Percentiles rank a stretch among this genome's conserved stretches.
Conservation (phyloP, 192 early-diverging fungal species). For the Mortierella claussenii region DNA sequence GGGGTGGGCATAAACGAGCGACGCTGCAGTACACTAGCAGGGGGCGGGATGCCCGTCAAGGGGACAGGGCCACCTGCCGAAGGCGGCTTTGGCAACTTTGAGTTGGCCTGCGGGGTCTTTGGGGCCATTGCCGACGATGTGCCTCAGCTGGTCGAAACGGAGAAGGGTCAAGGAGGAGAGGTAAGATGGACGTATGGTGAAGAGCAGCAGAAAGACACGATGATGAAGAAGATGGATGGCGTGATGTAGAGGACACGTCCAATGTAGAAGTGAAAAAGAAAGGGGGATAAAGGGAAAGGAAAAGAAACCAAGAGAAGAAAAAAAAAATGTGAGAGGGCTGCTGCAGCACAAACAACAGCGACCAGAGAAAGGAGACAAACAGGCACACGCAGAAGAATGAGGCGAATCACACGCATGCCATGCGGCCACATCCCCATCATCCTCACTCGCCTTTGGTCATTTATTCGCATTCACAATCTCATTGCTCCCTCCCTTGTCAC, state of each 20-base stretch:
- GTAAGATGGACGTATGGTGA: background rate
- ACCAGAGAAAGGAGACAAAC: background rate
- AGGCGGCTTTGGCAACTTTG: conserved; percentile 56
- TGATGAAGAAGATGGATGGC: no score
- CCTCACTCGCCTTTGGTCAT: background rate
- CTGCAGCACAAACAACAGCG: background rate
- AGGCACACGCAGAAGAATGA: background rate
- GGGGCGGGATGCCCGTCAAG: conserved; percentile 36
- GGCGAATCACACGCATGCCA: background rate
- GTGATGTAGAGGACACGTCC: no score
- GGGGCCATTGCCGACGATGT: conserved; percentile 44
- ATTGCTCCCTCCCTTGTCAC: background rate
- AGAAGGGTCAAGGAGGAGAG: background rate
- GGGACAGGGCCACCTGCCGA: conserved; percentile 28
- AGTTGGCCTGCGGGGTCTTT: conserved; percentile 48
- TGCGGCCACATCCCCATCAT: background rate
- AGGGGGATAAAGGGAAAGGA: background rate
- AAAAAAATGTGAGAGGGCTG: background rate
- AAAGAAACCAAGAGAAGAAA: background rate
- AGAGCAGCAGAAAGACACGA: no score
- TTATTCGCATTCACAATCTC: background rate
- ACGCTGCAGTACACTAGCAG: conserved; percentile 31
- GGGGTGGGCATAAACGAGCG: conserved; percentile 27
- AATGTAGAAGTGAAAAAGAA: background rate
- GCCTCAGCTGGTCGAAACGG: conserved; percentile 11